These are phyloP conservation scores for Solanum tacnaense DNA, from an alignment of 257 asterid species.

Conservation along the genomic window DNA sequence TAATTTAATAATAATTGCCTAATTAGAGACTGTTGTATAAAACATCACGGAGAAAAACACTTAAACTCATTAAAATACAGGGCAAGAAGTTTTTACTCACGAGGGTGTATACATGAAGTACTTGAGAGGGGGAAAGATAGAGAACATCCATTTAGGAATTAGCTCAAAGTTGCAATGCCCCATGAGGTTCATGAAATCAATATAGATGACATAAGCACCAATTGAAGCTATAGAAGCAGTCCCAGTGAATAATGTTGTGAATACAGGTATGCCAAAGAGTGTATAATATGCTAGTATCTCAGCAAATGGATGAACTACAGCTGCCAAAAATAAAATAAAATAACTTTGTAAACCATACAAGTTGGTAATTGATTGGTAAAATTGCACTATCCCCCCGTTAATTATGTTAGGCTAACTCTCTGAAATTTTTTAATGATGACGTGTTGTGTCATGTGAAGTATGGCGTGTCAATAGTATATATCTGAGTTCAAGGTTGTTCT, in stretches of 20 bases:
- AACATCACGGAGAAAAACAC: neutral
- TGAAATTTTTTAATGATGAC: neutral
- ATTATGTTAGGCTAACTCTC: neutral
- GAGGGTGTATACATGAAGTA: slow-evolving; percentile 62
- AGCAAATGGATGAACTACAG: slow-evolving; percentile 85
- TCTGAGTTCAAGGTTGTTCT: neutral
- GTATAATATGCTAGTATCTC: slow-evolving; percentile 59
- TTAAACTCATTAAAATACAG: neutral
- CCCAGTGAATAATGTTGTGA: slow-evolving; percentile 23
- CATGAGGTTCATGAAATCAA: slow-evolving; percentile 52
- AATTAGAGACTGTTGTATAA: neutral
- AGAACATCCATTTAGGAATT: slow-evolving; percentile 45
- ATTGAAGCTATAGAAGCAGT: slow-evolving; percentile 36
- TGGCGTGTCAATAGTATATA: neutral
- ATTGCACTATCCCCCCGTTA: neutral
- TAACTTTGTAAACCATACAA: neutral
- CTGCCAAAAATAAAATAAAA: slow-evolving; percentile 25
- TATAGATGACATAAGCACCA: slow-evolving; percentile 25
- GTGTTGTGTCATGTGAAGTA: neutral
- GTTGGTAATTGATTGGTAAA: neutral
- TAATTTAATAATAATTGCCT: neutral
- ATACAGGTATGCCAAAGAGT: slow-evolving; percentile 51
- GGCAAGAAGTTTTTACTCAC: slow-evolving; percentile 24
- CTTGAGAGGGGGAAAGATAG: slow-evolving; percentile 77
- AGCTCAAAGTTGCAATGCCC: slow-evolving; percentile 66